These are phyloP conservation scores for Dichomitus squalens DNA, from an alignment of 1,284 basidiomycete genomes.

Conservation along the genomic window DNA sequence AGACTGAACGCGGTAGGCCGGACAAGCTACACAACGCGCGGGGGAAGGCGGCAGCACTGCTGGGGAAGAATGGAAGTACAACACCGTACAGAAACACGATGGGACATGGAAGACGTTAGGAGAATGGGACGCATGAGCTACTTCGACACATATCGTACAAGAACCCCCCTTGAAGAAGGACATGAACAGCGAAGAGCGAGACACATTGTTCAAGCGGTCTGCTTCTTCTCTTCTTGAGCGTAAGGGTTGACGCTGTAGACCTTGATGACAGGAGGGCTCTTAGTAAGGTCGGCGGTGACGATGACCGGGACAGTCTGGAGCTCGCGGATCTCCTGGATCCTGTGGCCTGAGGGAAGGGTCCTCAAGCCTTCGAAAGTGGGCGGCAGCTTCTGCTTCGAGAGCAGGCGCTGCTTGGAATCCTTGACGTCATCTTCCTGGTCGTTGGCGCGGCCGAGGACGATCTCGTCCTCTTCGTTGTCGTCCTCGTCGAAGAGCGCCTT, in stretches of 20 bases:
- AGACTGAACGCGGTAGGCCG: neutral
- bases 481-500: constrained; percentile 89
- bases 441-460: constrained; percentile 70
- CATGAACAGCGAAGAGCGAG: constrained; percentile 3
- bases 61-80: constrained; percentile 2
- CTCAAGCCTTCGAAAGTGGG: constrained; percentile 84
- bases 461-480: constrained; percentile 76
- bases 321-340: constrained; percentile 91
- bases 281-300: constrained; percentile 90
- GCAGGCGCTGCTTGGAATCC: constrained; percentile 73
- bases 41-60: constrained; percentile 2
- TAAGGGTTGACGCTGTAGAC: constrained; percentile 90
- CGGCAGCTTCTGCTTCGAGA: constrained; percentile 72
- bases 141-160: constrained; percentile 25
- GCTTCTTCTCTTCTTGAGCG: constrained; percentile 53
- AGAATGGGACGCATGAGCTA: constrained; percentile 9
- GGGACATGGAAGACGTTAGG: neutral
- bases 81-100: constrained; percentile 3
- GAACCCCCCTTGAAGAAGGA: constrained; percentile 9
- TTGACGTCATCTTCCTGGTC: constrained; percentile 46
- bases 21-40: neutral
- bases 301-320: constrained; percentile 91
- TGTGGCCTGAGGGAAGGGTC: constrained; percentile 73
- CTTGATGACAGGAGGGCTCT: constrained; percentile 93
- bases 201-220: constrained; percentile 6